Conservation (phyloP, 2,329 filamentous ascomycete species). For the Paraphaeosphaeria sporulosa region DNA sequence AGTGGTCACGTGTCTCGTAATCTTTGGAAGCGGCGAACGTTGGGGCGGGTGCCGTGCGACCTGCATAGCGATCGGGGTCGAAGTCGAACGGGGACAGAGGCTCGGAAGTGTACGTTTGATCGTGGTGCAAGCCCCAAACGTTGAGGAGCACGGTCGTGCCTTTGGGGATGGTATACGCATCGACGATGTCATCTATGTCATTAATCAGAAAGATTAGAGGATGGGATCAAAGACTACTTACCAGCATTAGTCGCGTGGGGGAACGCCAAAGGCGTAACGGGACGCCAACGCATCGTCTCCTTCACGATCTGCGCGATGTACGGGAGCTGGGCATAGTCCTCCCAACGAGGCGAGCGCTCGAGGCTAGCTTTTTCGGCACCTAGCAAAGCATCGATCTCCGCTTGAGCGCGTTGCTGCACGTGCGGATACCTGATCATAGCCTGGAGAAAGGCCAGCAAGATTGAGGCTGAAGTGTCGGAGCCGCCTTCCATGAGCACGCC, state of each 20-base stretch:
- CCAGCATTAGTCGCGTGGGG: constrained; percentile 15
- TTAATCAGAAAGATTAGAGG: background rate
- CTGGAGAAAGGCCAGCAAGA: constrained; percentile 13
- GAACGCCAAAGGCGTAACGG: constrained; percentile 19
- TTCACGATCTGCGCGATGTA: constrained; percentile 34
- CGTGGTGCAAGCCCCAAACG: constrained; percentile 20
- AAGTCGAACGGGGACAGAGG: constrained; percentile 30
- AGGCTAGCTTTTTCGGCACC: background rate
- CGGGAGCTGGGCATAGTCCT: constrained; percentile 24
- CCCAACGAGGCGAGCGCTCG: constrained; percentile 1
- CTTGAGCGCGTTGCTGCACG: constrained; percentile 7
- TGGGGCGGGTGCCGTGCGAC: constrained; percentile 36
- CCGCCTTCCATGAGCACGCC: background rate
- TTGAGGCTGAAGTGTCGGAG: background rate
- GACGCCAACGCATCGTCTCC: constrained; percentile 25
- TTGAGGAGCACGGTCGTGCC: constrained; percentile 30
- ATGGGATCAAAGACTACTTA: background rate
- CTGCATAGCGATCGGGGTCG: constrained; percentile 42
- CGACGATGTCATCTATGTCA: constrained; percentile 10
- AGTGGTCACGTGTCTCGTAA: constrained; percentile 42
- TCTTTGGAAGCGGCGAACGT: constrained; percentile 42
- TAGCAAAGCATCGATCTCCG: background rate
- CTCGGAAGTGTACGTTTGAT: constrained; percentile 3
- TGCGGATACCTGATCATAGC: constrained; percentile 13
- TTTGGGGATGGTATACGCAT: constrained; percentile 24